Percentiles rank a stretch among this genome's conserved stretches.
phyloP scores from a whole-genome alignment of 441 rosid species.

The Adansonia grandidieri region DNA sequence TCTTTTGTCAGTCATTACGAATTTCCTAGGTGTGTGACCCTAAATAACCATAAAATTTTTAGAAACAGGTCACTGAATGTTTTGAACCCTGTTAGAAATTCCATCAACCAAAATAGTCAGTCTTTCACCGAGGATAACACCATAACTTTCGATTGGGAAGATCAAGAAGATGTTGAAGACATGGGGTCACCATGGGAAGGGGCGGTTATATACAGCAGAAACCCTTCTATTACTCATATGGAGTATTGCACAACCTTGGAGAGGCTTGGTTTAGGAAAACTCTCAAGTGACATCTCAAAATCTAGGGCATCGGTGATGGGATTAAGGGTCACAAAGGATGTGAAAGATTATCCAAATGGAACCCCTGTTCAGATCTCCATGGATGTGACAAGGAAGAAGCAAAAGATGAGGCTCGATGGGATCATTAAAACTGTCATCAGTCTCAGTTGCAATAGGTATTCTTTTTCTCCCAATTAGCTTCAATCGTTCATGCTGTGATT shows the following conservation, averaged over 20 bases:
- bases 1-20: conserved; percentile 23
- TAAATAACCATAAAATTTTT: conserved; percentile 16
- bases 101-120: conserved; percentile 33
- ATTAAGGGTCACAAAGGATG: conserved; percentile 76
- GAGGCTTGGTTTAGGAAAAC: conserved; percentile 77
- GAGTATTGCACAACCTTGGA: conserved; percentile 92
- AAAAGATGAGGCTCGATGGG: conserved; percentile 85
- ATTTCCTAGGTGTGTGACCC: conserved; percentile 21
- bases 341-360: conserved; percentile 79
- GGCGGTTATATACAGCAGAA: conserved; percentile 74
- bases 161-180: conserved; percentile 50
- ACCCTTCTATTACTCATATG: conserved; percentile 67
- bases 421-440: conserved; percentile 78
- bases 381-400: conserved; percentile 76
- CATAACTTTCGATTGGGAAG: conserved; percentile 62
- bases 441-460: conserved; percentile 76
- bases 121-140: conserved; percentile 45
- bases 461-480: conserved; percentile 10
- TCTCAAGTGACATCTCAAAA: conserved; percentile 70
- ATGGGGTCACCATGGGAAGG: conserved; percentile 85
- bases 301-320: conserved; percentile 83
- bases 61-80: conserved; percentile 24
- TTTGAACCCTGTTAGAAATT: conserved; percentile 35
- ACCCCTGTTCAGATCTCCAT: conserved; percentile 90
- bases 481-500: neutral